Evolutionary conservation across 1,139 yeast genomes (phyloP).

Genomic region (Diutina neorugosa): DNA sequence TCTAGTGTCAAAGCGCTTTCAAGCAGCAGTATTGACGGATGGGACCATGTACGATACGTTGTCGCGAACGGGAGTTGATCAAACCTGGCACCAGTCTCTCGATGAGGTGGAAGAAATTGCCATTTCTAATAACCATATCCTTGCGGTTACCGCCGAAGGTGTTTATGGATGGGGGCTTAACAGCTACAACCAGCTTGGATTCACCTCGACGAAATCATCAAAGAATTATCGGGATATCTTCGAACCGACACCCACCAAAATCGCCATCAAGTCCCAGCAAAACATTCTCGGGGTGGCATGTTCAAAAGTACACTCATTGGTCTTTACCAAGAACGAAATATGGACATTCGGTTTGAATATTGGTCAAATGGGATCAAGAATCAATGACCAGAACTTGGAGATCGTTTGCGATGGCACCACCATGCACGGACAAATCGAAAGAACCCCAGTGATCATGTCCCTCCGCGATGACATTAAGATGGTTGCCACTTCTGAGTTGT

Average conservation of each 20-base stretch:
- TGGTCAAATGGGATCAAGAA: conserved; percentile 51
- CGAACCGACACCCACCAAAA: not conserved
- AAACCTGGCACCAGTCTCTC: not conserved
- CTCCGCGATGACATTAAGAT: conserved; percentile 41
- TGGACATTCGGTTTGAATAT: conserved; percentile 73
- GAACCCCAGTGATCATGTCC: conserved; percentile 30
- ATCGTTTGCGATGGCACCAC: conserved; percentile 17
- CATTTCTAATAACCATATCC: conserved; percentile 57
- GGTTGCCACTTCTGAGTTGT: conserved; percentile 56
- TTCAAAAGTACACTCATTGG: conserved; percentile 64
- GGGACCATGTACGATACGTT: not conserved
- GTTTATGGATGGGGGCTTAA: conserved; percentile 77
- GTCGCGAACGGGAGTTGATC: not conserved
- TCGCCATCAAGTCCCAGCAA: conserved; percentile 9
- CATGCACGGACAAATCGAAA: conserved; percentile 24
- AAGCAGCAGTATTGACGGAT: not conserved
- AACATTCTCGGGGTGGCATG: conserved; percentile 44
- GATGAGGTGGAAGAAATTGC: conserved; percentile 12
- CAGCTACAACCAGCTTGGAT: conserved; percentile 54
- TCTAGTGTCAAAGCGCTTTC: not conserved
- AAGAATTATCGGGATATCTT: conserved; percentile 14
- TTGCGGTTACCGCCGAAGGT: conserved; percentile 35
- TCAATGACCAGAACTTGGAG: conserved; percentile 13
- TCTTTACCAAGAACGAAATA: conserved; percentile 39
- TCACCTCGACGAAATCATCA: conserved; percentile 24